Evolutionary conservation across 768 basidiomycete genomes (phyloP).

Genomic region (Agrocybe praecox): DNA sequence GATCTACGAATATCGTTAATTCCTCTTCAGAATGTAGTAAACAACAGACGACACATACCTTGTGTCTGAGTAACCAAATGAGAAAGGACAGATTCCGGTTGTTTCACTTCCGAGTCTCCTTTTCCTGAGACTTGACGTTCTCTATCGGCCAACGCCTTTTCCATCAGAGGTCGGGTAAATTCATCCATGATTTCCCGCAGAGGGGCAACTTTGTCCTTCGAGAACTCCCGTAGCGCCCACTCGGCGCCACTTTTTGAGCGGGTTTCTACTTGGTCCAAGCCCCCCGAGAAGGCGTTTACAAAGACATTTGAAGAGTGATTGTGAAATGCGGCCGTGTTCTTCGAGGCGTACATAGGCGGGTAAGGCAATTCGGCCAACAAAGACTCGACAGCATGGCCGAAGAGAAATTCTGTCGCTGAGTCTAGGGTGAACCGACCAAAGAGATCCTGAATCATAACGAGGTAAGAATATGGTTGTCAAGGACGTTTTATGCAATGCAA

Average conservation of each 20-base stretch:
- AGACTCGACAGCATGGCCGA: conserved; percentile 51
- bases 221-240: conserved; percentile 49
- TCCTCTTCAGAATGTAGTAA: no score
- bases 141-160: conserved; percentile 42
- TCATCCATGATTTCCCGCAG: conserved; percentile 45
- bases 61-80: conserved; percentile 50
- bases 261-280: conserved; percentile 36
- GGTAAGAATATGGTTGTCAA: conserved; percentile 49
- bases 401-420: conserved; percentile 64
- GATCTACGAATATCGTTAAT: conserved; percentile 7
- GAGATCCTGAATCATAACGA: conserved; percentile 53
- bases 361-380: conserved; percentile 54
- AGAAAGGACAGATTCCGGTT: conserved; percentile 40
- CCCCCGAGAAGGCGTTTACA: conserved; percentile 48
- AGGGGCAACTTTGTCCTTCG: conserved; percentile 43
- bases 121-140: conserved; percentile 27
- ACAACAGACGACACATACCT: no score
- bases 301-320: conserved; percentile 46
- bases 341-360: conserved; percentile 32
- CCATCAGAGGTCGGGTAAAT: conserved; percentile 54
- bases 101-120: conserved; percentile 13
- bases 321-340: conserved; percentile 25
- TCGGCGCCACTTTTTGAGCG: conserved; percentile 40
- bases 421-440: conserved; percentile 62
- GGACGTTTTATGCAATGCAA: not conserved